Percentiles rank a stretch among this genome's conserved stretches.
phyloP scores from a whole-genome alignment of 768 basidiomycete genomes.

The Gymnopilus dilepis region DNA sequence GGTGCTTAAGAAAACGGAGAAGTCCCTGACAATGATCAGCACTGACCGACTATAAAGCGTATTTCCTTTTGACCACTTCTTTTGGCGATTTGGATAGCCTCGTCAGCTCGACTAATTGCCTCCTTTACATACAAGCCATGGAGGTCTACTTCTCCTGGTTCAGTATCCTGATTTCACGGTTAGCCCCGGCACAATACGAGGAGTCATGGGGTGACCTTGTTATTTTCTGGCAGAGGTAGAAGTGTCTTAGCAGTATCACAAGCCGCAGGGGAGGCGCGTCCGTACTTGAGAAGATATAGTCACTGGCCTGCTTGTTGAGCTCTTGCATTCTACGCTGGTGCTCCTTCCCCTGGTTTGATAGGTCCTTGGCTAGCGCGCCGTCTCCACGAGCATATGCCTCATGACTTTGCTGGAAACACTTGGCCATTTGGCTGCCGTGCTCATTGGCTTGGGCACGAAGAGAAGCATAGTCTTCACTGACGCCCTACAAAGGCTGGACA shows the following conservation, averaged over 20 bases:
- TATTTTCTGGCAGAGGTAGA: constrained; percentile 62
- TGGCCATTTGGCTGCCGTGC: constrained; percentile 82
- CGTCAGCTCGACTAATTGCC: constrained; percentile 77
- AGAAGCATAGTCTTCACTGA: constrained; percentile 68
- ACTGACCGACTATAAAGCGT: constrained; percentile 84
- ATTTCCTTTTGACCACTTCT: constrained; percentile 65
- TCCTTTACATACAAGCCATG: constrained; percentile 96
- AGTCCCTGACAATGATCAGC: not conserved
- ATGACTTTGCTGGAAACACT: constrained; percentile 72
- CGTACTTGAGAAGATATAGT: constrained; percentile 86
- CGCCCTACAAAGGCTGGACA: constrained; percentile 44
- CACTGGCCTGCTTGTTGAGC: constrained; percentile 80
- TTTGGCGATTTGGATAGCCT: constrained; percentile 71
- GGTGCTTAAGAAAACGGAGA: not conserved
- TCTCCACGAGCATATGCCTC: constrained; percentile 76
- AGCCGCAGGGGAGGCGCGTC: constrained; percentile 4
- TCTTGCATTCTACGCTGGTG: constrained; percentile 80
- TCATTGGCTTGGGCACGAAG: constrained; percentile 78
- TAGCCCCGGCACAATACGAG: not conserved
- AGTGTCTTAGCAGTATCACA: not conserved
- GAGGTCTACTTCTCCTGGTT: constrained; percentile 80
- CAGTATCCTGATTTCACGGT: constrained; percentile 52
- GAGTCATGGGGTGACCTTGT: constrained; percentile 50
- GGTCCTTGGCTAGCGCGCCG: constrained; percentile 79
- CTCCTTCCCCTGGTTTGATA: constrained; percentile 80